Evolutionary conservation across 177 flowering plant species (phyloP), one percentile per base, ranked within the genome.

Genomic region (Vitis hybrid): DNA sequence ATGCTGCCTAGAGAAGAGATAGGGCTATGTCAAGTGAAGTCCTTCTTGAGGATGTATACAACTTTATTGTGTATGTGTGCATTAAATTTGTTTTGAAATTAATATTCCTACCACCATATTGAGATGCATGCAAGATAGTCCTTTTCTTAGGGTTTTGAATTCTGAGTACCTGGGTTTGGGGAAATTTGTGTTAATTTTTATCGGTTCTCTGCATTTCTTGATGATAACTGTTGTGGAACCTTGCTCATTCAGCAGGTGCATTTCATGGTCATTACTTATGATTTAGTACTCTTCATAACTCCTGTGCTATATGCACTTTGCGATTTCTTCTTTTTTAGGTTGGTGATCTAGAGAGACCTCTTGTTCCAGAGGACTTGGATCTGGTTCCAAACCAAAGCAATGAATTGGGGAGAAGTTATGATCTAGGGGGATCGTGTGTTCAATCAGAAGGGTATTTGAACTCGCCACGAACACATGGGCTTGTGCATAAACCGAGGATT

Each of bases 261-360:
- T 14, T 64, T 24, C 55, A n/a, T 11, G 54, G 18, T 57, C 30
- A 21, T 51, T 7, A 3, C 32, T 48, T 53, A 12, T 53, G 59
- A 56, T 20, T 11, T 21, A 18, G n/a, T 50, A 3, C 54, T 18
- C 12, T 17, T 46, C 12, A 63, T 49, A 46, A 41, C 4, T 13
- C 10, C 21, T 21, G 9, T 51, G 67, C 53, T 63, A 11, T 5
- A 5, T 56, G 17, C 56, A 63, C 54, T 21, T 50, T 30, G 1
- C 15, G 49, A 14, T 30, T 46, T 21, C 35, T 61, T 65, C 20
- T 20, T 55, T 10, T 77, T 50, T 69, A 93, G 97, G 88, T 24
- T 78, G 91, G 69, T 78, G 98, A 95, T 56, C 66, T 94, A 65
- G 94, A 93, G 78, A 88, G 86, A 70, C 98, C 99, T 70, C 90